A percentile compares a stretch with the other conserved stretches of the same genome.
Evolutionary conservation across 2,329 filamentous ascomycete species (phyloP).

Genomic region (Hymenoscyphus infarciens): DNA sequence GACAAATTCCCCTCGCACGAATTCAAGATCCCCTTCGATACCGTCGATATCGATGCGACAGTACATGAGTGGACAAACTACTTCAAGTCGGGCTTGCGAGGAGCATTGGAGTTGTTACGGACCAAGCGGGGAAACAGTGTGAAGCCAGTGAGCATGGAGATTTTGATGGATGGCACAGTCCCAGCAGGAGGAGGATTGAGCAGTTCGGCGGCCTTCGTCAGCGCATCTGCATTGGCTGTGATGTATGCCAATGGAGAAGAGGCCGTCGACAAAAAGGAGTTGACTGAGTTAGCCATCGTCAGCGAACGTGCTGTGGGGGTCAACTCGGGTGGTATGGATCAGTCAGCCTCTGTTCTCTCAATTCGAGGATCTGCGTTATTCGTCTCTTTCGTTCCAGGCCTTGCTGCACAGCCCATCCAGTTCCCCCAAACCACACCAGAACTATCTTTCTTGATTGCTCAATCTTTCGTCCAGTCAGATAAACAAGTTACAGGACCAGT

Average conservation of each 20-base stretch:
- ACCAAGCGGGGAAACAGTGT: slow-evolving; percentile 58
- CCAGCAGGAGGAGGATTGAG: slow-evolving; percentile 89
- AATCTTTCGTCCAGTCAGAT: slow-evolving; percentile 90
- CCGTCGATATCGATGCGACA: slow-evolving; percentile 77
- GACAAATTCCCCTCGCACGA: slow-evolving; percentile 72
- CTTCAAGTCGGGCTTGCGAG: slow-evolving; percentile 87
- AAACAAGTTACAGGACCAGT: slow-evolving; percentile 92
- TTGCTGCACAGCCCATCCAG: slow-evolving; percentile 72
- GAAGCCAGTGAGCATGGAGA: slow-evolving; percentile 72
- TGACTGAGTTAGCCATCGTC: slow-evolving; percentile 90
- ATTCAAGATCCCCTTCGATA: slow-evolving; percentile 64
- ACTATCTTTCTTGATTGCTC: slow-evolving; percentile 87
- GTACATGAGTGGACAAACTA: slow-evolving; percentile 97
- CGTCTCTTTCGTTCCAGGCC: slow-evolving; percentile 79
- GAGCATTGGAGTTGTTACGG: slow-evolving; percentile 74
- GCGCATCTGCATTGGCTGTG: slow-evolving; percentile 81
- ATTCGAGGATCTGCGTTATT: slow-evolving; percentile 81
- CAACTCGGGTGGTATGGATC: slow-evolving; percentile 98
- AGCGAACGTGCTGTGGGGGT: slow-evolving; percentile 93
- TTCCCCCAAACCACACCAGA: slow-evolving; percentile 81
- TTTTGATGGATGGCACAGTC: slow-evolving; percentile 87
- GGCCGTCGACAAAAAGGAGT: slow-evolving; percentile 80
- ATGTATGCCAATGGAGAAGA: slow-evolving; percentile 79
- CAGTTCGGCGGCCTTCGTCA: slow-evolving; percentile 91
- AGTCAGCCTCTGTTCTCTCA: slow-evolving; percentile 92